Percentiles rank a stretch among this genome's conserved stretches.
phyloP scores from a whole-genome alignment of 306 rosid genomes.

The Ochetophila trinervis region DNA sequence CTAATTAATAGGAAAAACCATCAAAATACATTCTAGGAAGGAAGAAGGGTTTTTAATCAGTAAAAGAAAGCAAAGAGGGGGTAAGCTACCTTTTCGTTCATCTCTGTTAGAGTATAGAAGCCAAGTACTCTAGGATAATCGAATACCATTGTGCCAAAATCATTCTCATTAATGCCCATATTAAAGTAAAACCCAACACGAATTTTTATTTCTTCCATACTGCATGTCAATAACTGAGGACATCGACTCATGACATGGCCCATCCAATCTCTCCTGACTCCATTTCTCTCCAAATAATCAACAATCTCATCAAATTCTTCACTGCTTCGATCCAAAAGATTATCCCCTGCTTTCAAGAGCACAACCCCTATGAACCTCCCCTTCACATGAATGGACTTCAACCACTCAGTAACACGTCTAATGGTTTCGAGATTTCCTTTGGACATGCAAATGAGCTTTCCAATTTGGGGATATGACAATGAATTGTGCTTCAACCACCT shows the following conservation, averaged over 20 bases:
- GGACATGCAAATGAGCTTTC: conserved; percentile 80
- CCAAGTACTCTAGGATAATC: conserved; percentile 81
- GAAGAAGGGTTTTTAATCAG: conserved; percentile 1
- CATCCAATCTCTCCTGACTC: conserved; percentile 85
- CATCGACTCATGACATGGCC: conserved; percentile 82
- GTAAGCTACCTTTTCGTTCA: conserved; percentile 71
- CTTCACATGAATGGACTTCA: conserved; percentile 64
- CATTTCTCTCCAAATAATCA: conserved; percentile 60
- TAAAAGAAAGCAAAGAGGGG: background rate
- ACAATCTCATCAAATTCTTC: conserved; percentile 71
- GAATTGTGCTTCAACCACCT: conserved; percentile 97
- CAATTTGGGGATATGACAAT: conserved; percentile 75
- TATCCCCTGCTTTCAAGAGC: conserved; percentile 61
- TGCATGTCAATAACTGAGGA: conserved; percentile 68
- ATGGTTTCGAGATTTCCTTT: conserved; percentile 64
- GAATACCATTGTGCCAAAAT: conserved; percentile 98
- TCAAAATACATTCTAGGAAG: conserved; percentile 7
- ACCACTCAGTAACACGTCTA: conserved; percentile 55
- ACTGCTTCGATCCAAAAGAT: conserved; percentile 46
- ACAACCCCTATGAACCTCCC: conserved; percentile 65
- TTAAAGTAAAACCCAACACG: conserved; percentile 63
- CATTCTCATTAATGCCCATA: conserved; percentile 72
- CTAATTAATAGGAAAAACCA: background rate
- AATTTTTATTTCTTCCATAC: conserved; percentile 60
- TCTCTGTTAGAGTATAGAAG: conserved; percentile 56